Evolutionary conservation across 768 basidiomycete species (phyloP), one percentile per base, ranked within the genome.

Genomic region (Serendipita sp.): DNA sequence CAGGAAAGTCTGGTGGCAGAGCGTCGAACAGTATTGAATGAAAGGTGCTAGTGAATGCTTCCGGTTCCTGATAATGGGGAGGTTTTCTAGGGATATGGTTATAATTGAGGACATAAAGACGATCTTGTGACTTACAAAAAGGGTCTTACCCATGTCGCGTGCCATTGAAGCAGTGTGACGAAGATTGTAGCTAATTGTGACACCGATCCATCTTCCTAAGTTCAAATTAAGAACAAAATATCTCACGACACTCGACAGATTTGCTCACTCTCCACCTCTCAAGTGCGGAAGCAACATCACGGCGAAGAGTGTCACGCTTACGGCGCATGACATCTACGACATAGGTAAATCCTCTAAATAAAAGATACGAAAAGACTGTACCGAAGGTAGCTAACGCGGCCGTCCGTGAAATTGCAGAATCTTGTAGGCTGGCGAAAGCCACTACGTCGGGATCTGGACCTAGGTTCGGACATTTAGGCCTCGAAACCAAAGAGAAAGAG

Each of bases 1-100:
- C 67, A 4, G 84, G 76, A 66, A 91, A 91, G 1, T 79, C 75
- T 0, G 83, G 73, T 2, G 90, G 87, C 2, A 92, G 79, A 31
- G 76, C 72, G 43, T 88, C 85, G 70, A 86, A 88, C 13, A 91
- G 73, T 51, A 58, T 28, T 22, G 30, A n/a, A n/a, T 58, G 17
- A n/a, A 58, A 58, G 9, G 22, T 33, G 53, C 11, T 33, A 3
- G n/a, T 11, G 31, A 58, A 33, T 31, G 1, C 53, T 11, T 58
- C 22, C n/a, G 53, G 30, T 38, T 38, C 34, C 14, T 38, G 7
- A 14, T 5, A 38, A 14, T 38, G 34, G 14, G 34, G 34, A 14
- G 14, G 14, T 38, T 38, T 38, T 14, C 34, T 38, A n/a, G n/a
- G n/a, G n/a, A n/a, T n/a, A n/a, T n/a, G n/a, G 34, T 14, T 5